Evolutionary conservation across 2,329 filamentous ascomycete species (phyloP).

Genomic region (Massarina eburnea): DNA sequence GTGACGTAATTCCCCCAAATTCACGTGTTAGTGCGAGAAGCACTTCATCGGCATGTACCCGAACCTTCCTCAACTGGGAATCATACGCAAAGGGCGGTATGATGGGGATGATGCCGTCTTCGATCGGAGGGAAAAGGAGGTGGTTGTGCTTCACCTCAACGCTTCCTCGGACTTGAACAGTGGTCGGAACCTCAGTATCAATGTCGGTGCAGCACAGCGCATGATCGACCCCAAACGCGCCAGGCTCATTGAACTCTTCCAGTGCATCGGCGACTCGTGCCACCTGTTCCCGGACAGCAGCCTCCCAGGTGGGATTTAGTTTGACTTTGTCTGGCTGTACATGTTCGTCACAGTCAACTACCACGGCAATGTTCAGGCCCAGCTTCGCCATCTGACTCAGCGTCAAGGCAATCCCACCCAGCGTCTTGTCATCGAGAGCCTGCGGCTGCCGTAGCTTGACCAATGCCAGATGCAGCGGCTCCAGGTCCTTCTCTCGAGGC

Average conservation of each 20-base stretch:
- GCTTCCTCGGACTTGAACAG: constrained; percentile 36
- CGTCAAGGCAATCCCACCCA: constrained; percentile 79
- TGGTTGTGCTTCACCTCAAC: constrained; percentile 48
- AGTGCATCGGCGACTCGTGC: constrained; percentile 75
- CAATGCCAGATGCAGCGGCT: constrained; percentile 73
- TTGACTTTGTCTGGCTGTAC: constrained; percentile 31
- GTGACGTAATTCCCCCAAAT: constrained; percentile 64
- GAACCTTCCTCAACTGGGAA: constrained; percentile 45
- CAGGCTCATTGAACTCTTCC: constrained; percentile 67
- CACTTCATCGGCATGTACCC: constrained; percentile 62
- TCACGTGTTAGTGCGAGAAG: constrained; percentile 76
- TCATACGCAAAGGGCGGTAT: constrained; percentile 67
- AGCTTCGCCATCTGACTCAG: constrained; percentile 80
- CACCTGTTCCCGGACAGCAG: constrained; percentile 62
- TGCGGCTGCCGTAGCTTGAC: constrained; percentile 81
- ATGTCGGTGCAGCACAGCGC: constrained; percentile 46
- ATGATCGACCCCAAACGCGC: constrained; percentile 69
- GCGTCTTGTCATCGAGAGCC: constrained; percentile 64
- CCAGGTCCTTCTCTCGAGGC: constrained; percentile 26
- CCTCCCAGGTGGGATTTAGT: constrained; percentile 41
- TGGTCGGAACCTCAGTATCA: constrained; percentile 29
- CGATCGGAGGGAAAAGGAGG: constrained; percentile 66
- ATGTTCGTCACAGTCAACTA: constrained; percentile 69
- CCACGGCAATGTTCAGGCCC: constrained; percentile 78
- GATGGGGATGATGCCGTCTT: constrained; percentile 69